A percentile compares a stretch with the other conserved stretches of the same genome.
Conservation (phyloP, 495 filamentous ascomycete genomes). For the Podospora sp. region DNA sequence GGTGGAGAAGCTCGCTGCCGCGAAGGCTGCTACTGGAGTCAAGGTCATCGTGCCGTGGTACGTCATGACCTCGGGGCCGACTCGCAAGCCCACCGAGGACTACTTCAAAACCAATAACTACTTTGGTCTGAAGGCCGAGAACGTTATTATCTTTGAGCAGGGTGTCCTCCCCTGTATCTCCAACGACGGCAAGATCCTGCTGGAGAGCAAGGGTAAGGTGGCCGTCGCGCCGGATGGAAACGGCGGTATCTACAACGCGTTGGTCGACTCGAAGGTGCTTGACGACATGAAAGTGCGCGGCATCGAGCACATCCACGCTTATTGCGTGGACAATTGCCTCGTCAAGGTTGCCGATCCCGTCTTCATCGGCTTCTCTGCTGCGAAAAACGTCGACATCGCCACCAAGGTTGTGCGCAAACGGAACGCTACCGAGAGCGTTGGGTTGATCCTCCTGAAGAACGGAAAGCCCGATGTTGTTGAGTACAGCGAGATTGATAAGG, state of each 20-base stretch:
- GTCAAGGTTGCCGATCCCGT: constrained; percentile 95
- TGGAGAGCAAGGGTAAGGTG: constrained; percentile 88
- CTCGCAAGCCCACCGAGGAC: constrained; percentile 82
- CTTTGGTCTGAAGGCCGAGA: constrained; percentile 83
- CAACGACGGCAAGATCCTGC: constrained; percentile 94
- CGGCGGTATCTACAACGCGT: constrained; percentile 92
- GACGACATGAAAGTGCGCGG: constrained; percentile 86
- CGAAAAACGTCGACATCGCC: constrained; percentile 89
- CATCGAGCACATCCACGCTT: constrained; percentile 94
- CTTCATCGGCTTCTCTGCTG: constrained; percentile 91
- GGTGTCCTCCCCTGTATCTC: constrained; percentile 95
- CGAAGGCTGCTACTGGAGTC: constrained; percentile 56
- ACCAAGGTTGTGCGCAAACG: constrained; percentile 99
- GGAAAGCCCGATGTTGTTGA: constrained; percentile 97
- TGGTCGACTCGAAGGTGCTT: constrained; percentile 79
- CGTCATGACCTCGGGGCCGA: constrained; percentile 99
- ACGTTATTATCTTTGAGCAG: constrained; percentile 95
- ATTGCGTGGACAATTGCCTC: constrained; percentile 99
- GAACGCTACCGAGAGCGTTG: constrained; percentile 93
- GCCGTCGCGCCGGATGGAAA: constrained; percentile 99
- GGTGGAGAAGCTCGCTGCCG: constrained; percentile 82
- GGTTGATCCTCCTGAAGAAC: constrained; percentile 91
- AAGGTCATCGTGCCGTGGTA: constrained; percentile 91
- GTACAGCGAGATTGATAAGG: constrained; percentile 94
- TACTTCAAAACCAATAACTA: constrained; percentile 90